Conservation (phyloP, 371 early-diverging fungal species). For the Mortierella sp. region DNA sequence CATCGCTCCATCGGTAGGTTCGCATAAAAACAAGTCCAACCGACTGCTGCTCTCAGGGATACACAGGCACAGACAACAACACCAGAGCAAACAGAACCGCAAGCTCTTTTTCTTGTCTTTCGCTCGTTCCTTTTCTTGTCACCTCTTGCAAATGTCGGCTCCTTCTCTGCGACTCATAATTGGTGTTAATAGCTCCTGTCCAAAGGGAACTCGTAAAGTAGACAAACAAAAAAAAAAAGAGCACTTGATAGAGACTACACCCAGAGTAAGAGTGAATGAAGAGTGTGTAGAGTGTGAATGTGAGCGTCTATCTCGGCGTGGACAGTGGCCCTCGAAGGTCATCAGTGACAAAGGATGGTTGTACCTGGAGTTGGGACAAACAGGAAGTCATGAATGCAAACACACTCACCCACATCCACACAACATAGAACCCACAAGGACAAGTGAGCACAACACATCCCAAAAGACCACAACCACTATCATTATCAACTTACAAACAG, state of each 20-base stretch:
- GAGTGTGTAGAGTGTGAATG: not conserved
- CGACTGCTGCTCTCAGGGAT: not conserved
- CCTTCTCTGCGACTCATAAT: too few relatives aligned
- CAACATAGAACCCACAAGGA: not conserved
- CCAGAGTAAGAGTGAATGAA: not conserved
- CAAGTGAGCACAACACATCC: not conserved
- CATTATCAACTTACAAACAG: not conserved
- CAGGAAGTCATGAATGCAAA: slow-evolving; percentile 1
- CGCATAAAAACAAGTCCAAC: not conserved
- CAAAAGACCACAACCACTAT: not conserved
- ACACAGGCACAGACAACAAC: not conserved
- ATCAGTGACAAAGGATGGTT: not conserved
- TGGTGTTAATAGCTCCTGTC: too few relatives aligned
- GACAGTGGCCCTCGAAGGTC: not conserved
- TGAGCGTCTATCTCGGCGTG: not conserved
- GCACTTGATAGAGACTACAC: not conserved
- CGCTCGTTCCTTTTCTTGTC: too few relatives aligned
- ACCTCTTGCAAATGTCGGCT: too few relatives aligned
- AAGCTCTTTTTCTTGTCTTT: not conserved
- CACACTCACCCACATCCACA: not conserved
- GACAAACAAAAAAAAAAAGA: not conserved
- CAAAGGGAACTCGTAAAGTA: not conserved
- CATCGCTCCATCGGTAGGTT: slow-evolving; percentile 1
- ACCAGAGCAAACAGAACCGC: not conserved
- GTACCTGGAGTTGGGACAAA: slow-evolving; percentile 8